Evolutionary conservation across 441 rosid genomes (phyloP).

Genomic region (Pelargonium myrrhifolium): DNA sequence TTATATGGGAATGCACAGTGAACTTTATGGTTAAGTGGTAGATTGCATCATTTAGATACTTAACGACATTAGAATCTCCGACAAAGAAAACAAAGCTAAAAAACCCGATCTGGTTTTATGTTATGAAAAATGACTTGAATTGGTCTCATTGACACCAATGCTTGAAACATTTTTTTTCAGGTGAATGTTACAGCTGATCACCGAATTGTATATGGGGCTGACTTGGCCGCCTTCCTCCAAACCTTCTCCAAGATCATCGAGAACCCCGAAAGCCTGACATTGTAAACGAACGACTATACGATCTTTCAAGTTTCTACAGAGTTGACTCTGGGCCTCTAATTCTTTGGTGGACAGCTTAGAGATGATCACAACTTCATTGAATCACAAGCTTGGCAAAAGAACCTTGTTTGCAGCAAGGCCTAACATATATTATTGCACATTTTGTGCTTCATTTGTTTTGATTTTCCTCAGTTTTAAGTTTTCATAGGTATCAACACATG

Average conservation of each 20-base stretch:
- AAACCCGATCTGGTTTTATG: neutral
- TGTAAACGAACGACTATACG: constrained; percentile 43
- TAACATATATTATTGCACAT: neutral
- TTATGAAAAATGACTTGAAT: neutral
- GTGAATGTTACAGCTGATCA: constrained; percentile 99
- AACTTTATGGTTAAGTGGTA: too few relatives aligned
- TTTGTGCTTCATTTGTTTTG: constrained; percentile 19
- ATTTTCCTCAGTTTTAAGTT: constrained; percentile 14
- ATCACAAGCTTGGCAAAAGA: constrained; percentile 17
- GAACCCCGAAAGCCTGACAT: constrained; percentile 73
- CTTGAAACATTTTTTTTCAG: constrained; percentile 30
- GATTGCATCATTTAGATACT: too few relatives aligned
- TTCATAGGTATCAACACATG: constrained; percentile 13
- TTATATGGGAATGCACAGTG: too few relatives aligned
- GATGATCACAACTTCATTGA: constrained; percentile 9
- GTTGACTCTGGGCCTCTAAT: constrained; percentile 9
- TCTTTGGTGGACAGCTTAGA: constrained; percentile 4
- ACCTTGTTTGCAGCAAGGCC: constrained; percentile 17
- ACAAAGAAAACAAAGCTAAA: too few relatives aligned
- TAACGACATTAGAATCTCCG: too few relatives aligned
- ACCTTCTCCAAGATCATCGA: constrained; percentile 85
- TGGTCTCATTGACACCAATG: neutral
- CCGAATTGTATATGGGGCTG: constrained; percentile 82
- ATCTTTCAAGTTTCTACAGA: constrained; percentile 7
- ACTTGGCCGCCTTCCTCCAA: constrained; percentile 85